Base-by-base conservation (phyloP, 2,329 filamentous ascomycete genomes). In the Sporothrix inflata region DNA sequence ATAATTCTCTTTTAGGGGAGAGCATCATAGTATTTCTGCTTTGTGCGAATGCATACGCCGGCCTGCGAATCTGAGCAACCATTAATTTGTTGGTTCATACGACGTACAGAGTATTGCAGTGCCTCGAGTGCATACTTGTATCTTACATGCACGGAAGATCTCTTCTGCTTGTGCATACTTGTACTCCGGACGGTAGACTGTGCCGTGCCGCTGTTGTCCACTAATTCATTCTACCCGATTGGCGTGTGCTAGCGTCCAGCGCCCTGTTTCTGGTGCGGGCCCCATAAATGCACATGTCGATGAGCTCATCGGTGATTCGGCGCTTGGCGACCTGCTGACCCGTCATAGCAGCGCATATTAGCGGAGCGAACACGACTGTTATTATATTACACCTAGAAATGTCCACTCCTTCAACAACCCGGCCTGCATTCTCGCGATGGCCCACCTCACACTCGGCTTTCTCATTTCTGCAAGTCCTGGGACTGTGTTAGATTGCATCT, bases 301-400 rank as follows among this genome's bases (percentile, higher is more conserved):
- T 60, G 40, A 38, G 21, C n/a, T 67, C 40, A 61, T 71, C 70
- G 70, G 63, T 60, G 70, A 61, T 71, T 71, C 70, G 70, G 63
- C 40, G 38, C 24, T n/a, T 34, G 21, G 49, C 27, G 24, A 27
- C 69, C 57, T 42, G 55, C 45, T 30, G 24, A 16, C 69, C 34
- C 47, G 34, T 4, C 69, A 66, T 45, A 66, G 16, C 47, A 71
- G 38, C 30, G 12, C 24, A 30, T 38, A 45, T 45, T 45, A 24
- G 49, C 49, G 45, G 45, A 51, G 47, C 16, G 30, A 34, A 34
- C 30, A 34, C 30, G 3, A 34, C 30, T 6, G 6, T 45, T 45
- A 45, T 45, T 45, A 45, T 45, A 45, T 45, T 45, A 38, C 55
- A n/a, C 63, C 30, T 34, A 9, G 19, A 21, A 24, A 49, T 27